Evolutionary conservation across 2,329 filamentous ascomycete genomes (phyloP).

Genomic region (Delphinella strobiligena): DNA sequence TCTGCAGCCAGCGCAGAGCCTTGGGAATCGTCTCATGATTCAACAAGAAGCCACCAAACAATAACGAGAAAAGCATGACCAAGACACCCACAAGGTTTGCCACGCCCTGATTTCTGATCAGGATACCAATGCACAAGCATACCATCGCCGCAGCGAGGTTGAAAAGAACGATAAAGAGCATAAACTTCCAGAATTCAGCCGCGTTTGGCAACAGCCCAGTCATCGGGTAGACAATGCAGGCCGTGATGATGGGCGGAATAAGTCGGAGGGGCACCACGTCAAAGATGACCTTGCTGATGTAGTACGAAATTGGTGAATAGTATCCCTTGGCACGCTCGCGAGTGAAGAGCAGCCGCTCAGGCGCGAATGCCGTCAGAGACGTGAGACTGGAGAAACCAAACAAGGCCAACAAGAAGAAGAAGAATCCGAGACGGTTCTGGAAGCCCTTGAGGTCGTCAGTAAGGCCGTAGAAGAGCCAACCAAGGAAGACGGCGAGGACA

Average conservation of each 20-base stretch:
- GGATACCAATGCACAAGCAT: conserved; percentile 89
- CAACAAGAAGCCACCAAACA: conserved; percentile 86
- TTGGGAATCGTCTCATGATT: conserved; percentile 89
- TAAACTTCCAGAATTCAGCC: conserved; percentile 78
- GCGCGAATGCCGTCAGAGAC: conserved; percentile 82
- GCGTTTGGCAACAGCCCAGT: conserved; percentile 76
- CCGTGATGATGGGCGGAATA: conserved; percentile 89
- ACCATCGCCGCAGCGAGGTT: conserved; percentile 90
- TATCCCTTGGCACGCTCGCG: conserved; percentile 94
- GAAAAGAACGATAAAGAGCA: conserved; percentile 86
- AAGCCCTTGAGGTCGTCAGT: conserved; percentile 95
- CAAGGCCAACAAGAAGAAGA: conserved; percentile 91
- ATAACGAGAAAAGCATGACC: conserved; percentile 92
- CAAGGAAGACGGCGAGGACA: conserved; percentile 81
- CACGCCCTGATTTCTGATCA: conserved; percentile 82
- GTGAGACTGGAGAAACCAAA: conserved; percentile 97
- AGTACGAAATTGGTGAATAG: conserved; percentile 89
- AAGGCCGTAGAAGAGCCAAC: conserved; percentile 90
- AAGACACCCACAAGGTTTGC: conserved; percentile 88
- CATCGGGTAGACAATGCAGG: conserved; percentile 95
- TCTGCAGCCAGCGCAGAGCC: conserved; percentile 80
- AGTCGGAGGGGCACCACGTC: conserved; percentile 92
- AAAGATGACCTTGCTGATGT: conserved; percentile 92
- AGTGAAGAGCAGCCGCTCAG: conserved; percentile 81
- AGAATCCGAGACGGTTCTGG: conserved; percentile 91